A percentile compares a stretch with the other conserved stretches of the same genome.
phyloP scores from a whole-genome alignment of 1,139 yeast genomes.

The Petasospora fabianii region DNA sequence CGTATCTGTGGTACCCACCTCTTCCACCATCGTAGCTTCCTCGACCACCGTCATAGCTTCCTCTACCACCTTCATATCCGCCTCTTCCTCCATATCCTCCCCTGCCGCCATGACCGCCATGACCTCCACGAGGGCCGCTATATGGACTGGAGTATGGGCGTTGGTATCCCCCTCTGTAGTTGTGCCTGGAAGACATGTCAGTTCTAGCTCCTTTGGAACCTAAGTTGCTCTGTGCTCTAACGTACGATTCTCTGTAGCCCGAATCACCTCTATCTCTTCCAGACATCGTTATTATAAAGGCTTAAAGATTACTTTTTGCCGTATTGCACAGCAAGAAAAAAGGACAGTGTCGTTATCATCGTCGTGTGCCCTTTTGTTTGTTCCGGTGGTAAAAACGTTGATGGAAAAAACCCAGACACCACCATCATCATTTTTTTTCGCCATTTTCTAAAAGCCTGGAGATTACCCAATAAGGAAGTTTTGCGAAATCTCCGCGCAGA shows the following conservation, averaged over 20 bases:
- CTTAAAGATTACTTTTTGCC: too few relatives aligned
- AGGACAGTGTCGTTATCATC: neutral
- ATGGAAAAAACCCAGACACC: neutral
- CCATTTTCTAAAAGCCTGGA: neutral
- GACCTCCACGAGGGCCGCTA: conserved; percentile 15
- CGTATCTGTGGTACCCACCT: neutral
- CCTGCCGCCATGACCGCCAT: conserved; percentile 10
- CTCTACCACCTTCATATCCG: conserved; percentile 1
- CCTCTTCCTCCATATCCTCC: conserved; percentile 4
- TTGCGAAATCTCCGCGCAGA: neutral
- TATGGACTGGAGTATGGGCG: conserved; percentile 12
- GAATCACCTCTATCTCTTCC: conserved; percentile 4
- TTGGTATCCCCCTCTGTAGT: conserved; percentile 17
- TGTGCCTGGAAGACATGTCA: too few relatives aligned
- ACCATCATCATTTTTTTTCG: neutral
- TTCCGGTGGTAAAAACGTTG: neutral
- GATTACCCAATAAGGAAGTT: neutral
- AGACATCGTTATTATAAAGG: neutral
- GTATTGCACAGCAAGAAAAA: too few relatives aligned
- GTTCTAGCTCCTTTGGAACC: too few relatives aligned
- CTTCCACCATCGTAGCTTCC: neutral
- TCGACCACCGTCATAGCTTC: neutral
- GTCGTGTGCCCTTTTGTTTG: neutral
- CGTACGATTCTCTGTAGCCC: conserved; percentile 3
- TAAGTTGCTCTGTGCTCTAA: conserved; percentile 1